These are phyloP conservation scores for Aspergillus fumigatus DNA, from an alignment of 2,329 filamentous ascomycete genomes.

Conservation along the genomic window DNA sequence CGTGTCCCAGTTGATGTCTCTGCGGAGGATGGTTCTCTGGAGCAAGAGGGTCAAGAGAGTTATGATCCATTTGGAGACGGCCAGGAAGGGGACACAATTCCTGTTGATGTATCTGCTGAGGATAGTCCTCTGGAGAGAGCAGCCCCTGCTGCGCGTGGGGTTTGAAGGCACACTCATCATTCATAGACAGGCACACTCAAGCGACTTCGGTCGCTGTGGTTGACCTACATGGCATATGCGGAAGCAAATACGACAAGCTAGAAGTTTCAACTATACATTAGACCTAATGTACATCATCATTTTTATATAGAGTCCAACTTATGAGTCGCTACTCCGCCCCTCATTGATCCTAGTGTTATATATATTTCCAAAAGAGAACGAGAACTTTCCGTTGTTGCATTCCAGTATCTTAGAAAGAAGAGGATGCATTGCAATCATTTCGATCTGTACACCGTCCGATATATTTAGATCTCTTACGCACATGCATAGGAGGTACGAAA, in stretches of 20 bases:
- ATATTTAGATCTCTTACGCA: too few species aligned
- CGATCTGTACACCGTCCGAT: too few species aligned
- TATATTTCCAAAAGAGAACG: background rate
- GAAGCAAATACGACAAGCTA: background rate
- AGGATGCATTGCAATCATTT: background rate
- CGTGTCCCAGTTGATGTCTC: slow-evolving; percentile 12
- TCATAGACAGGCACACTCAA: background rate
- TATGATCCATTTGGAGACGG: background rate
- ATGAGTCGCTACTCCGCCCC: background rate
- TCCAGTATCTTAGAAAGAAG: background rate
- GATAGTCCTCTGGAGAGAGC: background rate
- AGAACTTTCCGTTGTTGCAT: background rate
- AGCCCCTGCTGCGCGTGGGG: background rate
- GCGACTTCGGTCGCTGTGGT: background rate
- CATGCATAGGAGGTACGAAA: too few species aligned
- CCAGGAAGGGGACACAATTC: background rate
- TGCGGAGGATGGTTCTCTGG: slow-evolving; percentile 10
- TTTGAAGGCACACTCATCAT: background rate
- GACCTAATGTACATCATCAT: background rate
- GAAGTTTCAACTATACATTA: background rate
- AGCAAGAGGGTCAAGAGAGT: background rate
- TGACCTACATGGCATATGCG: background rate
- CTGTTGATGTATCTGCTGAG: background rate
- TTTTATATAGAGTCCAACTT: background rate
- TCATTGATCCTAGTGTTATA: too few species aligned